These are phyloP conservation scores for Striga hermonthica DNA, from an alignment of 305 asterid species.

Conservation along the genomic window DNA sequence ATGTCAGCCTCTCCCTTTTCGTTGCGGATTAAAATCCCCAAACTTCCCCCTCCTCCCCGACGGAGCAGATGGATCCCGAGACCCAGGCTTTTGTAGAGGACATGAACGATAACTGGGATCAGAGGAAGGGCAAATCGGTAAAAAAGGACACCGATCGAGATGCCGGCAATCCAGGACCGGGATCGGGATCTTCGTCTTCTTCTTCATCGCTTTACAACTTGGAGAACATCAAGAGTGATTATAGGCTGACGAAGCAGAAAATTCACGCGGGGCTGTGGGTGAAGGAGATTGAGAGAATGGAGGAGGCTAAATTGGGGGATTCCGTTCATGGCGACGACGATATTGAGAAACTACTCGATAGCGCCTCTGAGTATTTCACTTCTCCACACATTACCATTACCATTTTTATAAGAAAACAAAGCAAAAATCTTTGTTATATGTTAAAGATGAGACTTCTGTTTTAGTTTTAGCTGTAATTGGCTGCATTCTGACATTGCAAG, in stretches of 20 bases:
- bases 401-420: too few species aligned
- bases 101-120: slow-evolving; percentile 91
- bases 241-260: slow-evolving; percentile 77
- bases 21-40: slow-evolving; percentile 29
- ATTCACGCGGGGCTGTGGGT: slow-evolving; percentile 84
- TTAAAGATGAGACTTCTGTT: too few species aligned
- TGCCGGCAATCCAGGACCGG: slow-evolving; percentile 4
- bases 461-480: too few species aligned
- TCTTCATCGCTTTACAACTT: slow-evolving; percentile 54
- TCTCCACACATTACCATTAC: neutral
- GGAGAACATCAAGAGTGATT: slow-evolving; percentile 78
- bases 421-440: too few species aligned
- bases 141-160: slow-evolving; percentile 32
- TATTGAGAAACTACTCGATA: slow-evolving; percentile 73
- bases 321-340: slow-evolving; percentile 49
- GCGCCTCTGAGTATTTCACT: slow-evolving; percentile 63
- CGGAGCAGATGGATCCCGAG: slow-evolving; percentile 52
- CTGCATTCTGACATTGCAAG: too few species aligned
- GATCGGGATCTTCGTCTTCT: slow-evolving; percentile 29
- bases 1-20: slow-evolving; percentile 63
- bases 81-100: slow-evolving; percentile 90
- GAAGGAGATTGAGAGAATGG: slow-evolving; percentile 87
- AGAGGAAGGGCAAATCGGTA: slow-evolving; percentile 68
- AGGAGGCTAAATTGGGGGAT: slow-evolving; percentile 75
- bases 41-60: slow-evolving; percentile 20